phyloP scores from a whole-genome alignment of 2,329 filamentous ascomycete species.

The Aspergillus quadricinctus region DNA sequence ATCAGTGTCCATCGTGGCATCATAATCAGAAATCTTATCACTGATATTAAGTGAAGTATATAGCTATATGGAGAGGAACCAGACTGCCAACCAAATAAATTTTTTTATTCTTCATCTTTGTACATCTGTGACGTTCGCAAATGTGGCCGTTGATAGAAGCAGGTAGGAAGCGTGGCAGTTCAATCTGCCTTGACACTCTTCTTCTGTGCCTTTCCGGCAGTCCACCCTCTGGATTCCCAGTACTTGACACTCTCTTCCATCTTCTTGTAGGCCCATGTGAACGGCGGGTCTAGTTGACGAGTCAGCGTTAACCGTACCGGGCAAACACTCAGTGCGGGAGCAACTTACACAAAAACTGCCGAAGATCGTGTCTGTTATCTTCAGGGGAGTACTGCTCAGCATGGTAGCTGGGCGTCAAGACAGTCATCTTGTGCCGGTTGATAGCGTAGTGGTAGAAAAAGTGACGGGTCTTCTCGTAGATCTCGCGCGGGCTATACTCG shows the following conservation, averaged over 20 bases:
- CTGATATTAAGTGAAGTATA: neutral
- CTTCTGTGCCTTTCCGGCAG: constrained; percentile 28
- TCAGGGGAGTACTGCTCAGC: constrained; percentile 50
- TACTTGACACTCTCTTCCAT: constrained; percentile 45
- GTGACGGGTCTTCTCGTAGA: constrained; percentile 45
- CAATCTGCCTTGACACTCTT: constrained; percentile 34
- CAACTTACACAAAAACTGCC: constrained; percentile 49
- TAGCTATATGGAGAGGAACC: neutral
- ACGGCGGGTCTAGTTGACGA: constrained; percentile 27
- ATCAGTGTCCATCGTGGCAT: neutral
- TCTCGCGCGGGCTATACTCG: constrained; percentile 38
- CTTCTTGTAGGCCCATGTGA: constrained; percentile 46
- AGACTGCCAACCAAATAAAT: neutral
- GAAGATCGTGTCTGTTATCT: constrained; percentile 56
- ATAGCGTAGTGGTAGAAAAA: constrained; percentile 52
- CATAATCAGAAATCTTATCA: neutral
- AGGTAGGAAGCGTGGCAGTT: neutral
- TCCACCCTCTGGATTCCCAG: constrained; percentile 39
- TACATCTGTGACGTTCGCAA: neutral
- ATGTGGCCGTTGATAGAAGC: neutral
- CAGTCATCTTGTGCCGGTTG: constrained; percentile 63
- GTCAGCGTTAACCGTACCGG: neutral
- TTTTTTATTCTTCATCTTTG: neutral
- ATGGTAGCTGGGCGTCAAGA: constrained; percentile 56
- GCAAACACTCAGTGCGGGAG: neutral